A percentile compares a stretch with the other conserved stretches of the same genome.
These are phyloP conservation scores for Mortierella sp. DNA, from an alignment of 371 early-diverging fungal genomes.

Conservation along the genomic window DNA sequence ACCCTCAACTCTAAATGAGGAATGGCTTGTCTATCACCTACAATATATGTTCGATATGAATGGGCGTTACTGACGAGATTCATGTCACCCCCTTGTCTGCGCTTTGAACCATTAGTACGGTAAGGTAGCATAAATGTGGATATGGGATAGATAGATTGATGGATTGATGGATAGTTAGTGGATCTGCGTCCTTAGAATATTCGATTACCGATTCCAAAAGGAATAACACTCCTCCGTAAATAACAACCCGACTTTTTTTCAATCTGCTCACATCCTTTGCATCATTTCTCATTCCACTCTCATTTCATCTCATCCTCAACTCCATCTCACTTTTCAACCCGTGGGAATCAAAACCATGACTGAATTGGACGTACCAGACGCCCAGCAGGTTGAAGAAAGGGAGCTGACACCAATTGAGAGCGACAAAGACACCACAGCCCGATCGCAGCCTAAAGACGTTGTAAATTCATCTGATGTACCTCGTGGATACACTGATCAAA, in stretches of 20 bases:
- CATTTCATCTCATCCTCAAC: neutral
- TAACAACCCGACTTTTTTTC: neutral
- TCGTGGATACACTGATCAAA: constrained; percentile 37
- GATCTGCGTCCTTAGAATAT: too few species aligned
- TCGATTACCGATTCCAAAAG: too few species aligned
- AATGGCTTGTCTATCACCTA: too few species aligned
- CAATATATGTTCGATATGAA: too few species aligned
- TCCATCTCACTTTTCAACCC: neutral
- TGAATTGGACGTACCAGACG: constrained; percentile 10
- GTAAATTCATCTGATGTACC: neutral
- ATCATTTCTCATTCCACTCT: neutral
- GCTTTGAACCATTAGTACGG: too few species aligned
- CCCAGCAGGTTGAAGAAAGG: constrained; percentile 28
- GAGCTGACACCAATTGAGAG: neutral
- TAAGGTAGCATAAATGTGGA: too few species aligned
- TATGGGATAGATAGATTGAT: too few species aligned
- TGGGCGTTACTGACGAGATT: too few species aligned
- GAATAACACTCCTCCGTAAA: too few species aligned
- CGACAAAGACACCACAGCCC: neutral
- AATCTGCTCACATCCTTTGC: neutral
- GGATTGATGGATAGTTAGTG: too few species aligned
- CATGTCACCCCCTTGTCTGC: too few species aligned
- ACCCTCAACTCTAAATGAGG: too few species aligned
- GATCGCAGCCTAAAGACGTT: neutral
- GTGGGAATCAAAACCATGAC: constrained; percentile 9